Conservation (phyloP, 345 rosid genomes). For the Nasturtium officinale region DNA sequence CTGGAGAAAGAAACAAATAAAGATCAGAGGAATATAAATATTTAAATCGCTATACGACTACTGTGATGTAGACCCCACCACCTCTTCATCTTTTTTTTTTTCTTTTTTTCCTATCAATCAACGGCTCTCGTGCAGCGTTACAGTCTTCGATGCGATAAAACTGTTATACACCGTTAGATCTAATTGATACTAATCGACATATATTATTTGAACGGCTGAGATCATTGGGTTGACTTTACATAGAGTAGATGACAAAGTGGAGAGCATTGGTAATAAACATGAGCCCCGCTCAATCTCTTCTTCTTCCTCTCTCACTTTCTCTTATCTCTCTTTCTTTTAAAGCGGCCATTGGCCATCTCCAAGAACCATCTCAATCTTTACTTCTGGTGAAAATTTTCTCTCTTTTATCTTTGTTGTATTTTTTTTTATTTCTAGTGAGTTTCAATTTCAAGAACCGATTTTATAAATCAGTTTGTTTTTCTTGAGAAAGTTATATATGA, state of each 20-base stretch:
- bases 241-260: slow-evolving; percentile 25
- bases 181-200: neutral
- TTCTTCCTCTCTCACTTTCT: slow-evolving; percentile 3
- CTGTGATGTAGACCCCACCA: slow-evolving; percentile 1
- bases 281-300: slow-evolving; percentile 24
- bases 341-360: slow-evolving; percentile 37
- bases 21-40: slow-evolving; percentile 14
- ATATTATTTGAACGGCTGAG: slow-evolving; percentile 21
- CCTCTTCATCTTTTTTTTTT: neutral
- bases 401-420: neutral
- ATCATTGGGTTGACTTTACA: slow-evolving; percentile 36
- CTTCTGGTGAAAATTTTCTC: slow-evolving; percentile 12
- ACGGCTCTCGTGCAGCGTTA: slow-evolving; percentile 28
- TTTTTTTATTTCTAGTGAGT: neutral
- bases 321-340: slow-evolving; percentile 7
- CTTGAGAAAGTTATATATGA: neutral
- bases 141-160: slow-evolving; percentile 9
- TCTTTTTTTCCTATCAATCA: slow-evolving; percentile 6
- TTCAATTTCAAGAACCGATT: neutral
- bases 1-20: neutral
- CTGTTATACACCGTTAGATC: neutral
- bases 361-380: neutral
- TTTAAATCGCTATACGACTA: neutral
- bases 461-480: neutral
- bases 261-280: slow-evolving; percentile 36